Conservation (phyloP, 176 grass and related monocot genomes). For the Eleusine coracana region DNA sequence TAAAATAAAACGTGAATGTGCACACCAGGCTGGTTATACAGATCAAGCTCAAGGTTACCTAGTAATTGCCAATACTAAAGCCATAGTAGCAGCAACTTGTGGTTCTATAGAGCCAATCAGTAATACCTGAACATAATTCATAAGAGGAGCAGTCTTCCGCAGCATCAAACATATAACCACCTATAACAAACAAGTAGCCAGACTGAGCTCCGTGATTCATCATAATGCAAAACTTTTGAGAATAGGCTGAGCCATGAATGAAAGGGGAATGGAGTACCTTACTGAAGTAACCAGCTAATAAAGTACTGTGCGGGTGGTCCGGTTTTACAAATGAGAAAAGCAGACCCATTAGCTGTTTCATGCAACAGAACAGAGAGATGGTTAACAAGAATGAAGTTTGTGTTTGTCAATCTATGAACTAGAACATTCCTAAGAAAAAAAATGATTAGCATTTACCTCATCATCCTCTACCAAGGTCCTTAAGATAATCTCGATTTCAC, state of each 20-base stretch:
- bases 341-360: conserved; percentile 81
- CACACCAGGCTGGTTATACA: neutral
- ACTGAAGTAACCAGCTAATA: conserved; percentile 95
- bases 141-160: conserved; percentile 71
- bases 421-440: neutral
- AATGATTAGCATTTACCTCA: conserved; percentile 55
- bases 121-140: conserved; percentile 94
- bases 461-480: conserved; percentile 96
- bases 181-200: conserved; percentile 50
- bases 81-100: neutral
- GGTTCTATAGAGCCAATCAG: neutral
- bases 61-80: neutral
- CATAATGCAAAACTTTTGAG: conserved; percentile 1
- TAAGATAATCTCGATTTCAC: conserved; percentile 92
- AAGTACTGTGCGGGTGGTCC: conserved; percentile 73
- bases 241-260: neutral
- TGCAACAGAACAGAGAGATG: conserved; percentile 7
- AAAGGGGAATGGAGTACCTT: conserved; percentile 67
- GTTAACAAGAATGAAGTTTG: conserved; percentile 15
- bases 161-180: conserved; percentile 94
- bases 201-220: conserved; percentile 26
- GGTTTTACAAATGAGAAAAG: conserved; percentile 96
- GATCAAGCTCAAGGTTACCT: neutral
- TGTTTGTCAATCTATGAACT: neutral
- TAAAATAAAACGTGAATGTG: too few species aligned